Evolutionary conservation across 176 grass and related monocot species (phyloP), one percentile per base, ranked within the genome.

Genomic region (Themeda triandra): DNA sequence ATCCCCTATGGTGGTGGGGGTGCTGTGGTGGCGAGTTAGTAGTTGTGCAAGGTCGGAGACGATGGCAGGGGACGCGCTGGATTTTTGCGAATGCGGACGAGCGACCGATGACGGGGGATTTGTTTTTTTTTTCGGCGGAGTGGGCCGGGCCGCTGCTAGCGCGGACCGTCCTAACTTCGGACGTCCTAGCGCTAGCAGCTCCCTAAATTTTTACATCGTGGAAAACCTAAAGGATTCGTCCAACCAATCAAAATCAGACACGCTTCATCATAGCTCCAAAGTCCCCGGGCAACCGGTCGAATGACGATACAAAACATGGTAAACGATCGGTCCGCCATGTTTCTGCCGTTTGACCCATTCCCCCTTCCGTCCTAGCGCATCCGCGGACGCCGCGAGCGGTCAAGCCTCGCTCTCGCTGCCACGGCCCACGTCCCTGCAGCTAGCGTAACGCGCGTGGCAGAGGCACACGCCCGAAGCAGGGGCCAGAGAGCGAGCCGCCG

Each of bases 201-300:
- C n/a, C n/a, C n/a, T n/a, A n/a, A n/a, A n/a, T n/a, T n/a, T n/a
- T n/a, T n/a, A 36, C 35, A 36, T 36, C 6, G 35, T 6, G 35
- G 0, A 4, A 15, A 14, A 10, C 17, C n/a, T n/a, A n/a, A n/a
- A n/a, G n/a, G 2, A 54, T 54, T 54, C 18, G 10, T n/a, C 8
- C 0, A 10, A 33, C 17, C 64, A 45, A 56, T 71, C 74, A 75
- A 35, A 17, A 56, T 17, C 37, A 5, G 72, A 48, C 73, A 64
- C 65, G 73, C 25, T 53, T 42, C 17, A 29, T n/a, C 23, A 4
- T 11, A 9, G 23, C 51, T 76, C 84, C 88, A 63, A 79, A 75
- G 58, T 70, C 75, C 3, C 48, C 62, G 84, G 89, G 62, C 60
- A 32, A n/a, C 89, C 80, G 59, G 23, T 80, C 28, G 37, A 83